phyloP scores from a whole-genome alignment of 495 filamentous ascomycete genomes.

The Podospora comata region DNA sequence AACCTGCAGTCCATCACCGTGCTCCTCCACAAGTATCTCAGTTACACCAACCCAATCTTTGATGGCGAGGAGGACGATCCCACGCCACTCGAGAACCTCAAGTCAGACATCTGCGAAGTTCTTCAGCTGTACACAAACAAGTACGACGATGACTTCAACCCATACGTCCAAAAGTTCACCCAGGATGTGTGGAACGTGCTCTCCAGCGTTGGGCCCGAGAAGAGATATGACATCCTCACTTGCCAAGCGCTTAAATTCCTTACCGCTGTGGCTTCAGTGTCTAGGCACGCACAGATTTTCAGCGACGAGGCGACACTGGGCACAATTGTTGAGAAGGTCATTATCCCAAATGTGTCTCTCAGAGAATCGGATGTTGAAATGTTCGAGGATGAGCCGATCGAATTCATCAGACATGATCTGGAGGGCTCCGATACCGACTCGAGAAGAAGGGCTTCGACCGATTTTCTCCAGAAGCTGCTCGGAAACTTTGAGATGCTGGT shows the following conservation, averaged over 20 bases:
- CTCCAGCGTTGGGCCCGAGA: constrained; percentile 77
- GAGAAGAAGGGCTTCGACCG: constrained; percentile 82
- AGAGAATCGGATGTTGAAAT: constrained; percentile 91
- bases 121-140: constrained; percentile 85
- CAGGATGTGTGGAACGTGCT: constrained; percentile 86
- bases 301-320: constrained; percentile 69
- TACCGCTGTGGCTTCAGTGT: constrained; percentile 76
- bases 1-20: constrained; percentile 69
- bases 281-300: constrained; percentile 78
- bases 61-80: constrained; percentile 83
- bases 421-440: constrained; percentile 97
- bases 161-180: constrained; percentile 75
- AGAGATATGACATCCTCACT: constrained; percentile 92
- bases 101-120: constrained; percentile 87
- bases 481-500: constrained; percentile 82
- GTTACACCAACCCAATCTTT: constrained; percentile 78
- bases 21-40: constrained; percentile 88
- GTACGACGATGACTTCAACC: constrained; percentile 87
- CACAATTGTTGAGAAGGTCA: constrained; percentile 89
- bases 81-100: constrained; percentile 76
- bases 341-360: constrained; percentile 86
- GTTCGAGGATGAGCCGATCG: constrained; percentile 98
- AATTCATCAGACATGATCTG: constrained; percentile 92
- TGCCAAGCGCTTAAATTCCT: constrained; percentile 92
- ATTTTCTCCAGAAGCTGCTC: constrained; percentile 84